These are phyloP conservation scores for Magnolia sinica DNA, from an alignment of 164 flowering plant species.

Conservation along the genomic window DNA sequence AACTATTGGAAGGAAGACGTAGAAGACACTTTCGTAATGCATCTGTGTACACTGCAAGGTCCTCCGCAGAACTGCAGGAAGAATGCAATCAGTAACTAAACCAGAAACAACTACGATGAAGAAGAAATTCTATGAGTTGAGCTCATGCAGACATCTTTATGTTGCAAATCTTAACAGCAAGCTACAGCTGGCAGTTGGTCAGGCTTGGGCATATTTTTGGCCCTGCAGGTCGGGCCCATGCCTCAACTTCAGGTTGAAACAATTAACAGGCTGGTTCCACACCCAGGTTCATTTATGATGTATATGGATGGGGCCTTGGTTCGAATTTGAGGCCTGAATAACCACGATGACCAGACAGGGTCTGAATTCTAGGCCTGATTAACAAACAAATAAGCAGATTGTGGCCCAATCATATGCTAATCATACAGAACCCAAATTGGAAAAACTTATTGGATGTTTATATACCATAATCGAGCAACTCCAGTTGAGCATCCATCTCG, in stretches of 20 bases:
- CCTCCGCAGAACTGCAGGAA: constrained; percentile 62
- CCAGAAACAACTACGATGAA: neutral
- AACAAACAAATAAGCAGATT: too few relatives aligned
- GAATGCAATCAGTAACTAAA: constrained; percentile 1
- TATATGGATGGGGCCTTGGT: too few relatives aligned
- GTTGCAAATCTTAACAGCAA: neutral
- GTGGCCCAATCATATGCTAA: neutral
- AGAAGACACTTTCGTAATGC: constrained; percentile 55
- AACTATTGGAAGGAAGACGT: constrained; percentile 69
- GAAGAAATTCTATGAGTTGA: neutral
- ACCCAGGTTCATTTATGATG: too few relatives aligned
- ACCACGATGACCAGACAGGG: too few relatives aligned
- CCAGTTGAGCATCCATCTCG: constrained; percentile 98
- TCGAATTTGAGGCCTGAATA: too few relatives aligned
- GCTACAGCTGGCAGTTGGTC: neutral
- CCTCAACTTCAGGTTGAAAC: neutral
- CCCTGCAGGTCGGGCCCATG: neutral
- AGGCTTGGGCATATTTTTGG: too few relatives aligned
- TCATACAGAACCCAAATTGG: neutral
- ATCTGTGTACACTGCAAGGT: constrained; percentile 53
- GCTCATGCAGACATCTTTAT: neutral
- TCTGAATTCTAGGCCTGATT: too few relatives aligned
- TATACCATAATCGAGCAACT: constrained; percentile 82
- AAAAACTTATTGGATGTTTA: neutral
- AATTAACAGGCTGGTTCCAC: too few relatives aligned